These are phyloP conservation scores for Barnettozyma populi DNA, from an alignment of 805 yeast genomes.

Conservation along the genomic window DNA sequence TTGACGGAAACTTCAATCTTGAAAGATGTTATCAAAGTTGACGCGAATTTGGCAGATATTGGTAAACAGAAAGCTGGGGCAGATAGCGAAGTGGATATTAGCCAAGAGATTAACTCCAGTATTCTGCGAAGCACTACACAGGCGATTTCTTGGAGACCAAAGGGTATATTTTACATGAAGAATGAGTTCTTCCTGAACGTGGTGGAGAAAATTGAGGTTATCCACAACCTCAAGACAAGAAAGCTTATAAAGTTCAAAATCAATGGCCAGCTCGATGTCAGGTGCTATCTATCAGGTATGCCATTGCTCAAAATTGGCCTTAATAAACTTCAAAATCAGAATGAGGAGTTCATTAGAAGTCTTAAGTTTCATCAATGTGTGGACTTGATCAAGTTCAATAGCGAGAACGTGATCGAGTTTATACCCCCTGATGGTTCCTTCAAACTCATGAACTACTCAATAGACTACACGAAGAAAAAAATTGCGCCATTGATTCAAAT, in stretches of 20 bases:
- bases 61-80: conserved; percentile 1
- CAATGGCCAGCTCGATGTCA: conserved; percentile 66
- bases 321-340: conserved; percentile 44
- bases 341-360: conserved; percentile 45
- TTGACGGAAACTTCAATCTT: conserved; percentile 73
- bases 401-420: conserved; percentile 56
- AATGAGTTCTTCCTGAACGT: conserved; percentile 90
- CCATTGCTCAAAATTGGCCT: conserved; percentile 74
- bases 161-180: conserved; percentile 80
- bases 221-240: conserved; percentile 48
- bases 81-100: conserved; percentile 14
- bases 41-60: conserved; percentile 33
- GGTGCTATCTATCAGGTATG: conserved; percentile 84
- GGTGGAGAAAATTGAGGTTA: conserved; percentile 65
- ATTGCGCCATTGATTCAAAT: conserved; percentile 12
- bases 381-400: conserved; percentile 50
- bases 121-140: conserved; percentile 74
- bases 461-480: conserved; percentile 6
- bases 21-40: conserved; percentile 69
- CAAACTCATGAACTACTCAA: conserved; percentile 4
- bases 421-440: conserved; percentile 79
- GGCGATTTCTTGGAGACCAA: conserved; percentile 87
- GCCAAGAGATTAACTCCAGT: conserved; percentile 48
- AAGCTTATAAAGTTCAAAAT: conserved; percentile 63
- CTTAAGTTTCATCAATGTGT: conserved; percentile 88